Evolutionary conservation across 192 early-diverging fungal genomes (phyloP), one percentile per base, ranked within the genome.

Genomic region (Coemansia sp.): DNA sequence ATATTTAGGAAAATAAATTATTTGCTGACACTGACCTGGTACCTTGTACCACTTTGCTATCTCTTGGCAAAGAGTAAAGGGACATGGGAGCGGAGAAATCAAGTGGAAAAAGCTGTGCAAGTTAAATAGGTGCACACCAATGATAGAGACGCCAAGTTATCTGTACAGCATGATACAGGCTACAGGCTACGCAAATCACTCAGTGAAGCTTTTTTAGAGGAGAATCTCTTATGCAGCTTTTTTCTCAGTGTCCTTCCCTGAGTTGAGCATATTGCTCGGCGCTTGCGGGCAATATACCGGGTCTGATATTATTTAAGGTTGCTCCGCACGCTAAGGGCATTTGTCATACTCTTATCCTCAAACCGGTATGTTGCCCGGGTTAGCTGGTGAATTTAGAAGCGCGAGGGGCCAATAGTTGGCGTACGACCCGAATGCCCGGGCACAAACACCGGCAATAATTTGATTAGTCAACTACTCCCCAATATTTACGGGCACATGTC

Each of bases 341-440:
- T 51, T 11, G 23, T 26, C 23, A 10, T 11, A 8, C 43, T 45
- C 18, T 45, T 2, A 9, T 21, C 23, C 46, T 23, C 48, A 14
- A 21, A 51, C 31, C 31, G 3, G 18, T 20, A 45, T 20, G 18
- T 18, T 51, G 3, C 48, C 13, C 10, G 11, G 21, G 20, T 26
- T 51, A 10, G 48, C 48, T 9, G 43, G n/a, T 2, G 18, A 45
- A 8, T 45, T 45, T 45, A 5, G n/a, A 45, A 45, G 43, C 43
- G 43, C 18, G 18, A 20, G 43, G 43, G 2, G 43, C 43, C 43
- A 45, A 20, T 45, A 45, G 43, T 20, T 45, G 7, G 43, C 23
- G 48, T 51, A 21, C 48, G 48, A 51, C 48, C 48, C 48, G 23
- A 51, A 51, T 51, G 26, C 48, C 24, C 11, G 48, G 48, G 48